Percentiles rank a stretch among this genome's conserved stretches.
Evolutionary conservation across 768 basidiomycete species (phyloP).

Genomic region (Podaxis carcinomalis): DNA sequence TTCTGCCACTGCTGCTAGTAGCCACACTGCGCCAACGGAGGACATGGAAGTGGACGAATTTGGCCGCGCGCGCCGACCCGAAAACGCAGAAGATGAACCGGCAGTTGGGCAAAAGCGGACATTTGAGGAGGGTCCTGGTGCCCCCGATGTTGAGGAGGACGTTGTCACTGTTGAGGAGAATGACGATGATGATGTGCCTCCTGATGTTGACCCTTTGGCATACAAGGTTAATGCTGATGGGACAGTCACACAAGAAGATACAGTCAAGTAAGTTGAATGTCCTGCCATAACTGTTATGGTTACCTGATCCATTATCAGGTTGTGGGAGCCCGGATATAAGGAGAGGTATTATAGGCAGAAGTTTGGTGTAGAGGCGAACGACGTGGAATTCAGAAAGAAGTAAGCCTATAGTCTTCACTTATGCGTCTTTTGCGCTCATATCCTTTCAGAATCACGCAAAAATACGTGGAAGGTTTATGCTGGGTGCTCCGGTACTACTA

Average conservation of each 20-base stretch:
- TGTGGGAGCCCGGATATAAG: conserved; percentile 95
- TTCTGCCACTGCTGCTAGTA: not conserved
- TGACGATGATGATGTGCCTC: conserved; percentile 45
- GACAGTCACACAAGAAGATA: conserved; percentile 91
- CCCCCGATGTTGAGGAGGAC: conserved; percentile 38
- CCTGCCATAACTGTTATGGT: not conserved
- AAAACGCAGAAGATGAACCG: conserved; percentile 24
- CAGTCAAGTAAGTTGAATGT: conserved; percentile 67
- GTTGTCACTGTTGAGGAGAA: conserved; percentile 47
- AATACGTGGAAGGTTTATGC: conserved; percentile 90
- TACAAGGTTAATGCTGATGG: conserved; percentile 87
- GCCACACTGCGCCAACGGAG: not conserved
- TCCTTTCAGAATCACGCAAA: conserved; percentile 59
- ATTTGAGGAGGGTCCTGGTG: conserved; percentile 42
- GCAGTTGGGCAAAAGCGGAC: conserved; percentile 36
- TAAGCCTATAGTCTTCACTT: conserved; percentile 32
- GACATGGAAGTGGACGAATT: conserved; percentile 9
- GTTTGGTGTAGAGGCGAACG: conserved; percentile 73
- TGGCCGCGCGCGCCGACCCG: conserved; percentile 16
- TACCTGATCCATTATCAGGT: conserved; percentile 38
- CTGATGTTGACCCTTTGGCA: conserved; percentile 32
- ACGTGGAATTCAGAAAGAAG: conserved; percentile 69
- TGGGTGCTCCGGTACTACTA: conserved; percentile 99
- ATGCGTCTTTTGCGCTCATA: not conserved
- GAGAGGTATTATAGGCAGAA: conserved; percentile 95